phyloP scores from a whole-genome alignment of 306 rosid genomes.

The Hylodesmum podocarpum region DNA sequence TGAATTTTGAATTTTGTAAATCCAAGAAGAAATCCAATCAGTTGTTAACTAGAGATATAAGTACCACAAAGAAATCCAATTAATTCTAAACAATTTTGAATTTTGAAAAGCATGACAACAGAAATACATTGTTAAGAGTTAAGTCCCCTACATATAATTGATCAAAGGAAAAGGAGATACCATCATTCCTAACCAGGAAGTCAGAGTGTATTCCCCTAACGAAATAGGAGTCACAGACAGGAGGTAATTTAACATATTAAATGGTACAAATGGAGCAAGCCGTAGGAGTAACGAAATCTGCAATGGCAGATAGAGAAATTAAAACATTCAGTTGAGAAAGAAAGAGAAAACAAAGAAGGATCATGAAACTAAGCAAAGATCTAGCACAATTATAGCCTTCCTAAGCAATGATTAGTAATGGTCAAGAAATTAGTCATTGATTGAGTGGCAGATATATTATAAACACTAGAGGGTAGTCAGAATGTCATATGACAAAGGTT shows the following conservation, averaged over 20 bases:
- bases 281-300: conserved; percentile 93
- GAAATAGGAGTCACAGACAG: conserved; percentile 88
- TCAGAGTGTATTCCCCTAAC: conserved; percentile 66
- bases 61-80: background rate
- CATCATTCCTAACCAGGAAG: conserved; percentile 98
- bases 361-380: background rate
- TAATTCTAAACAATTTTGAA: background rate
- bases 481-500: background rate
- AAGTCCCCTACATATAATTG: background rate
- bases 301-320: conserved; percentile 3
- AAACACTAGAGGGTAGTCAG: background rate
- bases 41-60: too few relatives aligned
- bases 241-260: conserved; percentile 73
- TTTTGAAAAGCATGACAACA: background rate
- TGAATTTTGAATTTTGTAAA: too few relatives aligned
- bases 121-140: background rate
- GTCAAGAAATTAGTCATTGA: background rate
- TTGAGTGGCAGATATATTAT: background rate
- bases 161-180: conserved; percentile 48
- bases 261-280: conserved; percentile 90
- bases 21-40: too few relatives aligned
- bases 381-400: background rate
- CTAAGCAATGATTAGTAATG: background rate
- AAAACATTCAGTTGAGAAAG: background rate
- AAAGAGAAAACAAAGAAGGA: background rate